phyloP scores from a whole-genome alignment of 192 early-diverging fungal species.

The Linderina pennispora region DNA sequence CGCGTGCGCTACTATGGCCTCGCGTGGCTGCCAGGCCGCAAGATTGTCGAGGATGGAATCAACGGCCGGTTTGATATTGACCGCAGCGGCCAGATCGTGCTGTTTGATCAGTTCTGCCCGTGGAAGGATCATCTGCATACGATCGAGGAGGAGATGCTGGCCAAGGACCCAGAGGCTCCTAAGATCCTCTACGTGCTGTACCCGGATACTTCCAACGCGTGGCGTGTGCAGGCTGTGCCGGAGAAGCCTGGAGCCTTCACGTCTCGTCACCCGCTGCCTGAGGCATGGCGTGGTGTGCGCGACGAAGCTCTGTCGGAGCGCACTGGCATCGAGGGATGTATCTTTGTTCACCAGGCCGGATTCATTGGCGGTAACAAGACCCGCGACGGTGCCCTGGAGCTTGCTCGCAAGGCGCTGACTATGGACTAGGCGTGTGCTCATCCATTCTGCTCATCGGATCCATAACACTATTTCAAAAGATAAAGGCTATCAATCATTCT shows the following conservation, averaged over 20 bases:
- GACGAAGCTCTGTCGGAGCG: conserved; percentile 77
- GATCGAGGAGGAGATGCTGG: conserved; percentile 54
- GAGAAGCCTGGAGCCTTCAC: conserved; percentile 53
- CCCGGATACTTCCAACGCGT: conserved; percentile 59
- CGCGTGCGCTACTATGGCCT: conserved; percentile 63
- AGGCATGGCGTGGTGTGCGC: conserved; percentile 71
- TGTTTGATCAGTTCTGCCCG: conserved; percentile 80
- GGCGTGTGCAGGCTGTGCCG: conserved; percentile 74
- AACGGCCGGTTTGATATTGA: conserved; percentile 53
- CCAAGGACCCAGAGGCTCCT: conserved; percentile 39
- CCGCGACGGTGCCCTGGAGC: conserved; percentile 63
- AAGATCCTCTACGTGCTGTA: conserved; percentile 72
- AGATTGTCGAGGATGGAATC: conserved; percentile 74
- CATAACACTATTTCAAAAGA: no score
- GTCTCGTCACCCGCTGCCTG: conserved; percentile 75
- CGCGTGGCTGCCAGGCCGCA: conserved; percentile 85
- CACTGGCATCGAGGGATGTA: conserved; percentile 66
- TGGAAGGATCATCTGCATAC: conserved; percentile 90
- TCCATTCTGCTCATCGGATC: no score
- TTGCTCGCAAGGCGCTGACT: conserved; percentile 43
- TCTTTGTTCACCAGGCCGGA: conserved; percentile 84
- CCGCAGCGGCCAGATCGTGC: conserved; percentile 69
- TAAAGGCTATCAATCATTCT: no score
- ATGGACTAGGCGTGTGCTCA: conserved; percentile 22
- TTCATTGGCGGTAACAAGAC: conserved; percentile 86